Evolutionary conservation across 2,329 filamentous ascomycete genomes (phyloP), one percentile per base, ranked within the genome.

Genomic region (Rhexocercosporidium sp.): DNA sequence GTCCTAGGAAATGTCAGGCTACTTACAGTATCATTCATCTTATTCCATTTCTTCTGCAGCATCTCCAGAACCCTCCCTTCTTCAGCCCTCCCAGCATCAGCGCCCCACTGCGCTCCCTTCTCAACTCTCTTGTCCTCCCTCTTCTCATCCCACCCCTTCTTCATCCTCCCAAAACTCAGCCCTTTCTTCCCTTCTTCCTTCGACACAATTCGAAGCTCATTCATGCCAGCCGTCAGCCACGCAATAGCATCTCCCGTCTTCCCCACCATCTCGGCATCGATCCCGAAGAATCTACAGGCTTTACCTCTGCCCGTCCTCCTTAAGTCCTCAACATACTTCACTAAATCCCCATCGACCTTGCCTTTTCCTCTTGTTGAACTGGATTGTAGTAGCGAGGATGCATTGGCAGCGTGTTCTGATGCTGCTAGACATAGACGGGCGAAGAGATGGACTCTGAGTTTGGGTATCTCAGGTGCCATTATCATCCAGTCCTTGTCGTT

Each of bases 401-500:
- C 92, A 76, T 91, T 90, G 29, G 90, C 87, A 0, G 94, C 94
- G 78, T 98, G 94, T 72, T 97, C 94, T 0, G 92, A 90, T 0
- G 94, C 93, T 0, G 94, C 93, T 12, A 98, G 85, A 77, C 94
- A 98, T 8, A 98, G 83, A 0, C 95, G 86, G 1, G 94, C 94
- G 76, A 96, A 96, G 1, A 99, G 84, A 75, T 96, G 90, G 9
- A 93, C 93, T 56, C 95, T 89, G 20, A 97, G 94, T 76, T 95
- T 94, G 34, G 94, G 92, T 59, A 97, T 92, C 60, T 93, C 89
- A 0, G 95, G 93, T 0, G 93, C 87, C 74, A 92, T 93, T 78
- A 96, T 96, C 94, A 98, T 98, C 95, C 95, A 99, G 72, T 98
- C 95, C 69, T 87, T 93, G 78, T 94, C 93, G 72, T 90, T 89